Base-by-base conservation (phyloP, 1,139 yeast genomes). In the Candida tetrigidarum region DNA sequence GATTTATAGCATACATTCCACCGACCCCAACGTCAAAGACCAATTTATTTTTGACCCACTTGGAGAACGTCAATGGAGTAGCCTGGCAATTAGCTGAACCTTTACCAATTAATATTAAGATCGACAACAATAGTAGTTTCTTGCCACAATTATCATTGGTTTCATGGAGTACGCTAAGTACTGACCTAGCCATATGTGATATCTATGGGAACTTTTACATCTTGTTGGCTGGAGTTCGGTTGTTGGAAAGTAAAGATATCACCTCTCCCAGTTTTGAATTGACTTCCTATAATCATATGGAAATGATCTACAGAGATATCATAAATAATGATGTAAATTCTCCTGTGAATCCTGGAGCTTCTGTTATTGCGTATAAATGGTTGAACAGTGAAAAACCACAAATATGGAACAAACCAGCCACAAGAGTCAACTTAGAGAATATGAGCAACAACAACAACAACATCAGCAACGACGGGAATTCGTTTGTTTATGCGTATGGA, bases 41-140 rank as follows among this genome's bases (percentile, higher is more conserved):
- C 42, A 71, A 66, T 49, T 60, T 86, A 34, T 65, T 69, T 43
- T 66, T 86, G 49, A 80, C 91, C 2, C 81, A 83, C 59, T 61
- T 86, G 43, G 86, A 81, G 52, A 81, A 87, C 52, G 60, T 76
- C 12, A 81, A 84, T 55, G 93, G 92, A 0, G 69, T 71, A 30
- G 58, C 70, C 18, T 86, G 95, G 93, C 81, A 78, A 52, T 63
- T 86, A 47, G 83, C 90, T 0, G 69, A 74, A 4, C 78, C 83
- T 6, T 78, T 74, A 40, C 66, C 68, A 14, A 62, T 78, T 39
- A 55, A 59, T 25, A 60, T 74, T 22, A 67, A 67, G 39, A 66
- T 72, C 57, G 80, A 58, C 68, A 69, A 55, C 19, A 58, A 57
- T 30, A 50, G 52, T 14, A 38, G 22, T 16, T 15, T 23, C 4